Percentiles rank a stretch among this genome's conserved stretches.
Conservation (phyloP, 257 asterid genomes). For the Gentiana macrophylla region DNA sequence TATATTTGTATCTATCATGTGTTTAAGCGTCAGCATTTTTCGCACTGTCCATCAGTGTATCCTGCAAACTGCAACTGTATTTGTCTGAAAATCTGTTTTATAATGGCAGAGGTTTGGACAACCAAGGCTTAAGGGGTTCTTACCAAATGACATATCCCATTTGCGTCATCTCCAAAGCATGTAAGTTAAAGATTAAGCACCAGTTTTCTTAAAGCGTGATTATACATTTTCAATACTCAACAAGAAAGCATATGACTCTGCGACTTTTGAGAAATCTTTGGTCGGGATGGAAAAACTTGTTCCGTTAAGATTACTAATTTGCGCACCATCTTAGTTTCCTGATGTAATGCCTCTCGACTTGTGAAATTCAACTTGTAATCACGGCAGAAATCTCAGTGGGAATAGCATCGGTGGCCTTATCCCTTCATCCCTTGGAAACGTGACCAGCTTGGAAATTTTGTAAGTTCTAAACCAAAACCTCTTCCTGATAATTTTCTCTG, state of each 20-base stretch:
- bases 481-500: slow-evolving; percentile 1
- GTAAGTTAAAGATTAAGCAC: slow-evolving; percentile 38
- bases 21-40: not conserved
- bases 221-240: too few relatives aligned
- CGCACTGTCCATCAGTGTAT: not conserved
- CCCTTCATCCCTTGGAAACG: slow-evolving; percentile 70
- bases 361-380: not conserved
- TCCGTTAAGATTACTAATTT: too few relatives aligned
- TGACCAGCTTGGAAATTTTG: slow-evolving; percentile 59
- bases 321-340: too few relatives aligned
- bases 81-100: slow-evolving; percentile 14
- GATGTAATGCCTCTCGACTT: too few relatives aligned
- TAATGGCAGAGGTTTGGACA: slow-evolving; percentile 72
- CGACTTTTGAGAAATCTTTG: too few relatives aligned
- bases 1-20: not conserved
- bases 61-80: too few relatives aligned
- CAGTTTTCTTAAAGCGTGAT: too few relatives aligned
- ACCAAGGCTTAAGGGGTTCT: slow-evolving; percentile 81
- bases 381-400: slow-evolving; percentile 82
- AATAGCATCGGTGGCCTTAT: slow-evolving; percentile 74
- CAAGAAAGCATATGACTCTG: too few relatives aligned
- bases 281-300: too few relatives aligned
- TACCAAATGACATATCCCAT: slow-evolving; percentile 61
- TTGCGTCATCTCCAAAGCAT: slow-evolving; percentile 90
- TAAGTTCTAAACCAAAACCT: slow-evolving; percentile 24